Evolutionary conservation across 306 rosid genomes (phyloP), one percentile per base, ranked within the genome.

Genomic region (Quercus aquifolioides): DNA sequence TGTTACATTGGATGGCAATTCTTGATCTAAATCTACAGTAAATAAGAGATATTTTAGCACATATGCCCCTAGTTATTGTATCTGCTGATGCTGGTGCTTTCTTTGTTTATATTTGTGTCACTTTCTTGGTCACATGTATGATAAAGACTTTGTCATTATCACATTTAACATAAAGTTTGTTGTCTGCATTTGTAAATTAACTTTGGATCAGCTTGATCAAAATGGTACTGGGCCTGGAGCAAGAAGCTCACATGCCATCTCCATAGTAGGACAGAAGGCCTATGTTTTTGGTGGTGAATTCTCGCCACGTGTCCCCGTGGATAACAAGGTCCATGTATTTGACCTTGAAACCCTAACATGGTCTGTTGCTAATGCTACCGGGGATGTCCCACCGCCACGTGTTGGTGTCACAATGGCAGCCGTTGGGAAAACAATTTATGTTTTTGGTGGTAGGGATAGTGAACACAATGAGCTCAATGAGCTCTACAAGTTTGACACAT

Each of bases 271-370:
- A 72, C 87, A 85, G 5, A 91, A 92, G 78, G 87, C 89, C 56
- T 94, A 94, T 82, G 94, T 83, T 43, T 94, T 94, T 1, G 97
- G 97, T 0, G 97, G 98, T 10, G 98, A 94, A 83, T 92, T 91
- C 72, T 62, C 73, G 33, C 97, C 98, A 60, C 98, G 98, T 81
- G 90, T 92, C 77, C 97, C 98, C 0, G 97, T 94, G 0, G 98
- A 92, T 77, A 88, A 92, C 92, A 69, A 84, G 33, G 65, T 94
- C 58, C 94, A 94, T 51, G 80, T 94, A 41, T 94, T 87, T 55
- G 80, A 90, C 82, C 83, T 94, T 11, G 79, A 91, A 15, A 81
- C 82, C 17, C 75, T 73, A 83, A 85, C 89, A 31, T 94, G 97
- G 98, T 76, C 94, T 0, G 92, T 89, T 46, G 90, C 87, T 0